Conservation (phyloP, 192 early-diverging fungal species). For the Coemansia sp. region DNA sequence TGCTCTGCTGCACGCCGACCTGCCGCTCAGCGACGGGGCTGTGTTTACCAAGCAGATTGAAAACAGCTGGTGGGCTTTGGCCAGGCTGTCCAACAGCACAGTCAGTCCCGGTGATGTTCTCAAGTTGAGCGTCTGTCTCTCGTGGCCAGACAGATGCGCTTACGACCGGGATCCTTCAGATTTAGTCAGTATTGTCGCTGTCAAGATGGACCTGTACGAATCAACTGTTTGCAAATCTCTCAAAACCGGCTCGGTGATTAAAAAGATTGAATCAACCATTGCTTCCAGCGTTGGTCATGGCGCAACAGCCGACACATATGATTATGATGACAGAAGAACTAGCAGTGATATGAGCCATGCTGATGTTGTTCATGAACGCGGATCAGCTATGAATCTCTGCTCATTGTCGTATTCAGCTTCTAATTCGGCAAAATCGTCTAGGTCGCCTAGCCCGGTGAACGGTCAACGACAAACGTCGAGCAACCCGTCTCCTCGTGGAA, state of each 20-base stretch:
- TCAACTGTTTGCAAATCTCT: conserved; percentile 32
- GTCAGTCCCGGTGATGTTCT: conserved; percentile 27
- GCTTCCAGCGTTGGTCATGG: conserved; percentile 13
- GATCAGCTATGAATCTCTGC: too few relatives aligned
- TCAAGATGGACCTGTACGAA: conserved; percentile 39
- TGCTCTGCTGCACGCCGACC: conserved; percentile 13
- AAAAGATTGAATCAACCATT: conserved; percentile 11
- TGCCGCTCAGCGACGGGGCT: conserved; percentile 35
- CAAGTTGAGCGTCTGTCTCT: conserved; percentile 16
- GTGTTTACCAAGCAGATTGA: conserved; percentile 41
- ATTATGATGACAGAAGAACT: too few relatives aligned
- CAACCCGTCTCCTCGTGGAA: conserved; percentile 1
- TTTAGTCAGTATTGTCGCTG: conserved; percentile 13
- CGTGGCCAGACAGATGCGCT: conserved; percentile 25
- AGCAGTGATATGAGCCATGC: too few relatives aligned
- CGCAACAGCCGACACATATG: too few relatives aligned
- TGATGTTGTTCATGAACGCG: too few relatives aligned
- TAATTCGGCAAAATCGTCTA: too few relatives aligned
- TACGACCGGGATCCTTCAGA: conserved; percentile 9
- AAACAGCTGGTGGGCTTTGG: conserved; percentile 36
- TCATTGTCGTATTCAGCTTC: too few relatives aligned
- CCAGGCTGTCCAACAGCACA: conserved; percentile 28
- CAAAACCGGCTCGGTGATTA: conserved; percentile 18
- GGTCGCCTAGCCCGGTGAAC: background rate
- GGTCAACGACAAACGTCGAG: background rate